Conservation (phyloP, 129 eudicot genomes). For the Chrysanthemum lavandulifolium region DNA sequence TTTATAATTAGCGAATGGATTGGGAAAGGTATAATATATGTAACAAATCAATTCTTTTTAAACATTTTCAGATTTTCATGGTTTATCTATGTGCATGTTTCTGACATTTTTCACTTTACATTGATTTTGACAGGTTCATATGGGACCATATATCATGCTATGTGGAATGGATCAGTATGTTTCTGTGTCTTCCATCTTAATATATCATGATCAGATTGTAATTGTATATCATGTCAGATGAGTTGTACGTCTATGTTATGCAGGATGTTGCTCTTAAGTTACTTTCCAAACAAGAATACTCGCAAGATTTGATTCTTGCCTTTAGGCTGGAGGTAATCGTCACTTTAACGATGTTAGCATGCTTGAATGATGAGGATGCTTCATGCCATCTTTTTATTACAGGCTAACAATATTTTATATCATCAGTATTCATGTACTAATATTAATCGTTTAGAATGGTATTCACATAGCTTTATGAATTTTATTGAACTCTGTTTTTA, state of each 20-base stretch:
- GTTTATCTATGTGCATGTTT: background rate
- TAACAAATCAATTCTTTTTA: background rate
- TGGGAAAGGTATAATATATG: slow-evolving; percentile 68
- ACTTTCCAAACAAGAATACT: slow-evolving; percentile 61
- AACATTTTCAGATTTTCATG: background rate
- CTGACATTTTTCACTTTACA: background rate
- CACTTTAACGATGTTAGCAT: background rate
- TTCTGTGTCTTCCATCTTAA: too few relatives aligned
- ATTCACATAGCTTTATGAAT: background rate
- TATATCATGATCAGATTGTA: too few relatives aligned
- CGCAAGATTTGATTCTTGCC: slow-evolving; percentile 56
- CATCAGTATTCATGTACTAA: too few relatives aligned
- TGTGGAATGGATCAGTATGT: slow-evolving; percentile 15
- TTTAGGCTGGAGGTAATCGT: slow-evolving; percentile 68
- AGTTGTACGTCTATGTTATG: background rate
- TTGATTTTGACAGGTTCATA: slow-evolving; percentile 1
- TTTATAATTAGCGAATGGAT: slow-evolving; percentile 66
- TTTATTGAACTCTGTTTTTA: slow-evolving; percentile 2
- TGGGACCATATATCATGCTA: slow-evolving; percentile 6
- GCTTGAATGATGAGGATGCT: background rate
- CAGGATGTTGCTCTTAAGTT: slow-evolving; percentile 94
- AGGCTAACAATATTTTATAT: too few relatives aligned
- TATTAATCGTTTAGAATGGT: background rate
- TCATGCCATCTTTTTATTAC: too few relatives aligned
- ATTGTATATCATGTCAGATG: too few relatives aligned